Base-by-base conservation (phyloP, 176 grass and related monocot species). In the Cenchrus purpureus region DNA sequence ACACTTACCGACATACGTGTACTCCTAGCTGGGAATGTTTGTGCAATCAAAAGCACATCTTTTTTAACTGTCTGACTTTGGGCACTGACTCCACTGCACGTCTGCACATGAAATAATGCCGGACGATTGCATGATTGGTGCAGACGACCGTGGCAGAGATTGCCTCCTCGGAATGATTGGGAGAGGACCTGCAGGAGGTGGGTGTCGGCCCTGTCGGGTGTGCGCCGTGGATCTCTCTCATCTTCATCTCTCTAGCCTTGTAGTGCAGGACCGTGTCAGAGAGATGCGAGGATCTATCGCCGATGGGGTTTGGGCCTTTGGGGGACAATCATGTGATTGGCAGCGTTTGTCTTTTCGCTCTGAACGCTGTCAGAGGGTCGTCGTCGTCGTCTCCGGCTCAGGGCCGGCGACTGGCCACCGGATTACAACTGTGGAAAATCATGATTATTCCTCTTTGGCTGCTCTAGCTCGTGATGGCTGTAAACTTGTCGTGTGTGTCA, bases 31-130 rank as follows among this genome's bases (percentile, higher is more conserved):
- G 51, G 1, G 28, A 71, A 45, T 87, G 75, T 52, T 79, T 87
- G 80, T 83, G 68, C 40, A 79, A 62, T 76, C n/a, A 49, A 83
- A 88, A 59, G 73, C 50, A 32, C 68, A 13, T 72, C 16, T 15
- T 64, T 84, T 87, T 83, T 81, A 87, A 76, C 81, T 66, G 75
- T 86, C 77, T 89, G 84, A 87, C 81, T 81, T 71, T 61, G 71
- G 65, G 72, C 81, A 63, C 73, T 90, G 70, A 64, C 52, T n/a
- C 7, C 81, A 62, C 74, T 90, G 70, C 72, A 53, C 34, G 7
- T 9, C 45, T 86, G 83, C 54, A 78, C 86, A 89, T 91, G 71
- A 94, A 91, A 91, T 92, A 85, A 93, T 93, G 71, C 69, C n/a
- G 81, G 78, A 66, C 46, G 54, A 10, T 17, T 82, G 69, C 81